phyloP scores from a whole-genome alignment of 495 filamentous ascomycete genomes.

The Neurospora cerealis region DNA sequence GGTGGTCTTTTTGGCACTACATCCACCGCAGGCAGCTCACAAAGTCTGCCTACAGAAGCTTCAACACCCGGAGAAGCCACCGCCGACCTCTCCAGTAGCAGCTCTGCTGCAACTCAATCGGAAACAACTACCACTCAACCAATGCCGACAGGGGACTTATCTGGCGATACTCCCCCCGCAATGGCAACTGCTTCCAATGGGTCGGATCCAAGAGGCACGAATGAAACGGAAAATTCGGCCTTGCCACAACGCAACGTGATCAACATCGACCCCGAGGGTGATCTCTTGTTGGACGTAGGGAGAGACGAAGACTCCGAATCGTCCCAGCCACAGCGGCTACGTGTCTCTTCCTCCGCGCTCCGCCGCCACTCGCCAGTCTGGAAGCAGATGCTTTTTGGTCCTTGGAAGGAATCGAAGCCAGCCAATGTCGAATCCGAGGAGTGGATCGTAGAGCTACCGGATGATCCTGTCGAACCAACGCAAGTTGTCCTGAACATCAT shows the following conservation, averaged over 20 bases:
- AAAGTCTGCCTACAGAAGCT: neutral
- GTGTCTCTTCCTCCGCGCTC: conserved; percentile 15
- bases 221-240: accelerated
- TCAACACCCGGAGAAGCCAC: neutral
- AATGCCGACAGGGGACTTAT: accelerated
- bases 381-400: conserved; percentile 19
- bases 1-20: neutral
- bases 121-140: neutral
- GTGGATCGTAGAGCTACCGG: conserved; percentile 20
- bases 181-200: neutral
- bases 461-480: conserved; percentile 2
- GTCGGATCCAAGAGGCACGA: neutral
- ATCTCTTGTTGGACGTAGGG: conserved; percentile 1
- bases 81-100: neutral
- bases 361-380: conserved; percentile 18
- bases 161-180: neutral
- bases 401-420: conserved; percentile 18
- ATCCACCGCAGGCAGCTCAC: neutral
- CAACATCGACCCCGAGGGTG: neutral
- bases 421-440: neutral
- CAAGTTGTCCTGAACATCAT: conserved; percentile 15
- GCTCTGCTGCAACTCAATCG: neutral
- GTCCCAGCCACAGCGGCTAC: neutral
- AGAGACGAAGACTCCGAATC: neutral
- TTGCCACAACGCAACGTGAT: neutral